Conservation (phyloP, 2,329 filamentous ascomycete genomes). For the Arthroderma sp. region DNA sequence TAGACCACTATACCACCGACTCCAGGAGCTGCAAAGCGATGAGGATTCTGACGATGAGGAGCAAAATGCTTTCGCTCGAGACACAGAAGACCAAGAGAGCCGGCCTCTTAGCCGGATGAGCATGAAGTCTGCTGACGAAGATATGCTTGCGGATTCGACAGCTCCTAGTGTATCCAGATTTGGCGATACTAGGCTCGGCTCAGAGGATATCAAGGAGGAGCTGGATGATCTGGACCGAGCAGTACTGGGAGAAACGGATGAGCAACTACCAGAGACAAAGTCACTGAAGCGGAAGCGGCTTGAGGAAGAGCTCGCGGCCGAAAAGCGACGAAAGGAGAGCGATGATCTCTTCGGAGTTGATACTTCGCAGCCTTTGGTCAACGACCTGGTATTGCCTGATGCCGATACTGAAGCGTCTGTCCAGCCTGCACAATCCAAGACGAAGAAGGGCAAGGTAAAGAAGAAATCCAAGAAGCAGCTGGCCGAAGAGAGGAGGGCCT, state of each 20-base stretch:
- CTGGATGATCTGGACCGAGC: constrained; percentile 18
- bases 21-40: constrained; percentile 61
- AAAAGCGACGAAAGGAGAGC: constrained; percentile 73
- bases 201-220: constrained; percentile 1
- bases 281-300: constrained; percentile 17
- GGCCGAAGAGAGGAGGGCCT: constrained; percentile 52
- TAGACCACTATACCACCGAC: constrained; percentile 67
- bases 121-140: constrained; percentile 39
- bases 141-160: constrained; percentile 20
- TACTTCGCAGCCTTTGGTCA: constrained; percentile 31
- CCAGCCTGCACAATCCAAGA: constrained; percentile 1
- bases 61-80: constrained; percentile 51
- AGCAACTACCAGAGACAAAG: not conserved
- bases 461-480: constrained; percentile 69
- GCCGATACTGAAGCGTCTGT: too few species aligned
- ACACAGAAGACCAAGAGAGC: constrained; percentile 78
- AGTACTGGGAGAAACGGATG: constrained; percentile 11
- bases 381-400: constrained; percentile 24
- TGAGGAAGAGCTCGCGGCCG: constrained; percentile 32
- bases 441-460: constrained; percentile 48
- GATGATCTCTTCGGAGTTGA: constrained; percentile 63
- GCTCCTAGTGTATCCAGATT: constrained; percentile 3
- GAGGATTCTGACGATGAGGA: constrained; percentile 81
- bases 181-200: not conserved
- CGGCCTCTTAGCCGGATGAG: constrained; percentile 61